Evolutionary conservation across 371 early-diverging fungal genomes (phyloP), one percentile per base, ranked within the genome.

Genomic region (Mucor piriformis): DNA sequence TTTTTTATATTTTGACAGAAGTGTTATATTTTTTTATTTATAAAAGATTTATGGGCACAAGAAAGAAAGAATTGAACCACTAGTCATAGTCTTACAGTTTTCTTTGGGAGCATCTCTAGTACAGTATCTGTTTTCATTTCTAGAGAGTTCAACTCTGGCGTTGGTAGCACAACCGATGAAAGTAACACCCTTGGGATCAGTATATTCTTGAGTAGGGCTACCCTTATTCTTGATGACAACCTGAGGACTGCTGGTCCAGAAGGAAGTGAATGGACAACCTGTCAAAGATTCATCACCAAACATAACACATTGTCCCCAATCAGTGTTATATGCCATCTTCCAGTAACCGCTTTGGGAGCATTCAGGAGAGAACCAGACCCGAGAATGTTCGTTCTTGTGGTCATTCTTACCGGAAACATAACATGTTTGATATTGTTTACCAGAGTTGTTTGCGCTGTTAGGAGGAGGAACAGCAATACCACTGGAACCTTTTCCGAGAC

Each of bases 61-160:
- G 48, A 48, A 48, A 7, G 48, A 48, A 11, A 48, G 11, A 48
- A 48, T 25, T 3, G 24, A 25, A 7, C 10, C 8, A n/a, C 24
- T 48, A 27, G 16, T 8, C 48, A 48, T 48, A 25, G 48, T 6
- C 15, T 48, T 48, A 16, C 48, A 48, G 48, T 27, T 27, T 2
- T 27, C 29, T 10, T 5, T 27, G 25, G 48, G 48, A 0, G 48
- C 48, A 27, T 48, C 27, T 15, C n/a, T 27, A 13, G 12, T 27
- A 27, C 48, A 48, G 6, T 48, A 24, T 48, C 48, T 48, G 27
- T 48, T 27, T 48, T 48, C 48, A 48, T 48, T n/a, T 48, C 48
- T 48, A 3, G 48, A 48, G 15, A 48, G 15, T 48, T 48, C 48
- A 3, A 48, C 48, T 13, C 15, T 27, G 25, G 48, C 48, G 1